Conservation (phyloP, 2,329 filamentous ascomycete species). For the Ophiocordyceps robertsii region DNA sequence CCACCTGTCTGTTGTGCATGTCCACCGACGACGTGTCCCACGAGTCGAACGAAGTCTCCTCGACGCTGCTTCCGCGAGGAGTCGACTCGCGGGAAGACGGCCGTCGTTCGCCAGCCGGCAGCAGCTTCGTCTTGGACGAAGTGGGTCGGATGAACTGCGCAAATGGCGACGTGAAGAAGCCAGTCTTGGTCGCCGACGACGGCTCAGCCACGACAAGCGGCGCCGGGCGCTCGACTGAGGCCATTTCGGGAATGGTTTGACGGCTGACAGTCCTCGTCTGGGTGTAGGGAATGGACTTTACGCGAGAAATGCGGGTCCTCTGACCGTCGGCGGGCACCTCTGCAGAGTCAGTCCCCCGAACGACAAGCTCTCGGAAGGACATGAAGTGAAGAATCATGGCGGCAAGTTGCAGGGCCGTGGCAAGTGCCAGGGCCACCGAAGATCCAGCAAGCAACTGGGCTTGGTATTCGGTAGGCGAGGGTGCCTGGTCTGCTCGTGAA, state of each 20-base stretch:
- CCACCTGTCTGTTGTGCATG: constrained; percentile 43
- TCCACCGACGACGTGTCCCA: constrained; percentile 64
- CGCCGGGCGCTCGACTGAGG: constrained; percentile 22
- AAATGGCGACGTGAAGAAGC: constrained; percentile 22
- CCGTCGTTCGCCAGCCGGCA: constrained; percentile 28
- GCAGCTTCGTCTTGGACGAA: constrained; percentile 40
- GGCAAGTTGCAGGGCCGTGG: constrained; percentile 32
- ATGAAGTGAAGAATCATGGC: constrained; percentile 34
- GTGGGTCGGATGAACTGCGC: constrained; percentile 38
- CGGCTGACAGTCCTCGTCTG: constrained; percentile 23
- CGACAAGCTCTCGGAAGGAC: constrained; percentile 16
- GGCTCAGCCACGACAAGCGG: constrained; percentile 24
- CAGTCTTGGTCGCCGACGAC: constrained; percentile 9
- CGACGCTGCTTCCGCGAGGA: constrained; percentile 21
- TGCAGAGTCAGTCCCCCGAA: constrained; percentile 9
- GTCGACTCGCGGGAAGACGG: constrained; percentile 35
- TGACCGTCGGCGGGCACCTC: constrained; percentile 13
- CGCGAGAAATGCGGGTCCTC: constrained; percentile 9
- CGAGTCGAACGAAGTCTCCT: constrained; percentile 53
- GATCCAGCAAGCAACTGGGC: constrained; percentile 27
- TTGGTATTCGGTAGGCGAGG: constrained; percentile 5
- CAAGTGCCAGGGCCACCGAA: constrained; percentile 29
- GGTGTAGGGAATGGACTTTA: constrained; percentile 41
- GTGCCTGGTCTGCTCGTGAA: constrained; percentile 4
- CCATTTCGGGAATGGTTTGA: constrained; percentile 15